These are phyloP conservation scores for Murraya koenigii DNA, from an alignment of 345 rosid species.

Conservation along the genomic window DNA sequence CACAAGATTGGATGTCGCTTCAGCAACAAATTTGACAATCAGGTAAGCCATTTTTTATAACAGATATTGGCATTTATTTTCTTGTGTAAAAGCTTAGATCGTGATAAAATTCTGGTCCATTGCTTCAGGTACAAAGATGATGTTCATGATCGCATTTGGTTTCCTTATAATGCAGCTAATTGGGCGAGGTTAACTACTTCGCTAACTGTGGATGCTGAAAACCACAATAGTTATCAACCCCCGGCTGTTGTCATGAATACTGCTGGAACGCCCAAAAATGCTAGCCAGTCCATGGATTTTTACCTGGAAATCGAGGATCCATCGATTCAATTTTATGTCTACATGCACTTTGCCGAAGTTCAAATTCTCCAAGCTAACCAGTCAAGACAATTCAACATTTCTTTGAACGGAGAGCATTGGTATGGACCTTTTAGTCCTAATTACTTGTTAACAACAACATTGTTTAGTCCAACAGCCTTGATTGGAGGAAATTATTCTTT, in stretches of 20 bases:
- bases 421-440: constrained; percentile 15
- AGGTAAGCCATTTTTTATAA: constrained; percentile 27
- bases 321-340: constrained; percentile 8
- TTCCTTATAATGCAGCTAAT: not conserved
- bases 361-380: constrained; percentile 19
- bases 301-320: not conserved
- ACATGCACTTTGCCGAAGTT: constrained; percentile 29
- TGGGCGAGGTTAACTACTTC: constrained; percentile 9
- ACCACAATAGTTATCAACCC: not conserved
- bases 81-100: too few species aligned
- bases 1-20: constrained; percentile 29
- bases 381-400: constrained; percentile 19
- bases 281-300: constrained; percentile 7
- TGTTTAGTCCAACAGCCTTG: constrained; percentile 1
- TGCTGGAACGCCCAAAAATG: constrained; percentile 10
- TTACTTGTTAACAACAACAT: constrained; percentile 20
- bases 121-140: constrained; percentile 15
- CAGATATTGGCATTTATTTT: too few species aligned
- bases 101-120: too few species aligned
- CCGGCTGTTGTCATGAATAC: constrained; percentile 21
- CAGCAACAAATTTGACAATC: constrained; percentile 17
- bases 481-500: constrained; percentile 13
- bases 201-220: not conserved
- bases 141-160: constrained; percentile 14
- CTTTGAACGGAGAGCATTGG: constrained; percentile 10